Conservation (phyloP, 192 early-diverging fungal genomes). For the Coemansia sp. region DNA sequence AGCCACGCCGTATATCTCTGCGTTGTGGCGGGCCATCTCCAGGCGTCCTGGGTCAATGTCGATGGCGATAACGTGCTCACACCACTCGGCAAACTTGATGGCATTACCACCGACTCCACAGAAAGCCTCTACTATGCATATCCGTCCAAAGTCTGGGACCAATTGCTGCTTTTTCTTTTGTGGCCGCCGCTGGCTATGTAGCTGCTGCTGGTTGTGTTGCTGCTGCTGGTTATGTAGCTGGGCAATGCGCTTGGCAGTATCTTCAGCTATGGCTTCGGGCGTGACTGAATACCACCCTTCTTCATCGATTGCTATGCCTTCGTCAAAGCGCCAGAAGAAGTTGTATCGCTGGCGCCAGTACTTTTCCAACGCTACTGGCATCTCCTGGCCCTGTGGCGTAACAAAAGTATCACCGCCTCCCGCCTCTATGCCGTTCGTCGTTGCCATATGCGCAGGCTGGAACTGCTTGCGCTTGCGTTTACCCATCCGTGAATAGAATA, state of each 20-base stretch:
- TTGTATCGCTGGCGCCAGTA: constrained; percentile 86
- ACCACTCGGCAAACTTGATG: constrained; percentile 92
- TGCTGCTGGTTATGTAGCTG: constrained; percentile 33
- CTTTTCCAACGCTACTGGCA: constrained; percentile 56
- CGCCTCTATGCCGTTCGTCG: background rate
- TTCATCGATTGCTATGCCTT: constrained; percentile 84
- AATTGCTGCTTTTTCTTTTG: background rate
- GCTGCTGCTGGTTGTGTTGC: background rate
- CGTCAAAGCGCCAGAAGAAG: constrained; percentile 83
- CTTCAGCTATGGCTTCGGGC: constrained; percentile 82
- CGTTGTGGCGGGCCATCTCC: constrained; percentile 83
- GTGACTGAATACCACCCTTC: constrained; percentile 96
- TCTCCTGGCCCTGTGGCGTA: constrained; percentile 17
- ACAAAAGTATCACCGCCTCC: constrained; percentile 9
- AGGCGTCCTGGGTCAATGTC: constrained; percentile 84
- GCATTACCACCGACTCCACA: constrained; percentile 96
- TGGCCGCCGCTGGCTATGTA: background rate
- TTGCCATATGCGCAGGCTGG: background rate
- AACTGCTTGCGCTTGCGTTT: constrained; percentile 17
- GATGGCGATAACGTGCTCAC: constrained; percentile 88
- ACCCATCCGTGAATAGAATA: constrained; percentile 6
- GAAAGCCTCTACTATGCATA: constrained; percentile 91
- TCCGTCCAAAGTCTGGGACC: constrained; percentile 31
- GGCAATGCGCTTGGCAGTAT: constrained; percentile 62
- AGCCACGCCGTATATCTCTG: constrained; percentile 84